Percentiles rank a stretch among this genome's conserved stretches.
Conservation (phyloP, 148 eudicot species). For the Fagopyrum esculentum region DNA sequence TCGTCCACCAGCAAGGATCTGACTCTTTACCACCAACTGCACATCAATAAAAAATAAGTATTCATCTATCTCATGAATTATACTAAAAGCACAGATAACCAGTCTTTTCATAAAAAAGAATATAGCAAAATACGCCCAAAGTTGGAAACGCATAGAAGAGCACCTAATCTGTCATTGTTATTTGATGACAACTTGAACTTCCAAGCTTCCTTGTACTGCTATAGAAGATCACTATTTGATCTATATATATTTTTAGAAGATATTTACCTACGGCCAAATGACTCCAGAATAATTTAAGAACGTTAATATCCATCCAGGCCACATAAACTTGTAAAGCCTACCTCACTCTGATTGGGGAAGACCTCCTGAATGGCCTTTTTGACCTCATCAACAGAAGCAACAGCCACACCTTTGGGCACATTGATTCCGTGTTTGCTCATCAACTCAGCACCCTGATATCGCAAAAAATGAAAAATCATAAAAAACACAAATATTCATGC, state of each 20-base stretch:
- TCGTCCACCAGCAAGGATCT: conserved; percentile 95
- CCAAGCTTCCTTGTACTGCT: too few relatives aligned
- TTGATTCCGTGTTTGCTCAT: conserved; percentile 85
- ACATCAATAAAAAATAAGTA: not conserved
- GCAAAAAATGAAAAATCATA: not conserved
- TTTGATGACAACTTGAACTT: too few relatives aligned
- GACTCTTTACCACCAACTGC: conserved; percentile 94
- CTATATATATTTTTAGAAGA: too few relatives aligned
- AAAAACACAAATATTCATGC: not conserved
- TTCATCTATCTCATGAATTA: too few relatives aligned
- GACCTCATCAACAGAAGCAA: conserved; percentile 59
- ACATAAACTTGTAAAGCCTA: conserved; percentile 16
- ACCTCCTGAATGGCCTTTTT: conserved; percentile 50
- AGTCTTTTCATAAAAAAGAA: too few relatives aligned
- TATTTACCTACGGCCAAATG: too few relatives aligned
- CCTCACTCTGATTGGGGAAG: conserved; percentile 79
- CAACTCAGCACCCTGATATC: conserved; percentile 80
- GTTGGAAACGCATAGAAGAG: too few relatives aligned
- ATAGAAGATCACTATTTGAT: too few relatives aligned
- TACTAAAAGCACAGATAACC: too few relatives aligned
- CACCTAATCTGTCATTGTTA: too few relatives aligned
- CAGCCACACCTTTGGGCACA: conserved; percentile 86
- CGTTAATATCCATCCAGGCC: not conserved
- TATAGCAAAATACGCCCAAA: too few relatives aligned
- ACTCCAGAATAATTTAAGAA: too few relatives aligned